phyloP scores from a whole-genome alignment of 805 yeast genomes.

The Grigorovia humatica region DNA sequence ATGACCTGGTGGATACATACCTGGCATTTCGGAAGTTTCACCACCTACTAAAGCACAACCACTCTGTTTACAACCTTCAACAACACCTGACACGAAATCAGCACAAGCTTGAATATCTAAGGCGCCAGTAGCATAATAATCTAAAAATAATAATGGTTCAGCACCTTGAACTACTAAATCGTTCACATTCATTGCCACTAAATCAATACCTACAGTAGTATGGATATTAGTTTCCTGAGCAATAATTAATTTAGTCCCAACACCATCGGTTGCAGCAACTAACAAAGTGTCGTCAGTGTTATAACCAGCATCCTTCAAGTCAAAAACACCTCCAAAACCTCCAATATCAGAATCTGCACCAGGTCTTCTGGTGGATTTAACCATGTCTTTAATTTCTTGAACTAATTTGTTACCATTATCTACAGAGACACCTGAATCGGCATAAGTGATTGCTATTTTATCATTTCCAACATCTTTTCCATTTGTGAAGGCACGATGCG shows the following conservation, averaged over 20 bases:
- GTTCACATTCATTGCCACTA: slow-evolving; percentile 98
- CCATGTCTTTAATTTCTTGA: slow-evolving; percentile 80
- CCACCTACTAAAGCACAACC: slow-evolving; percentile 99
- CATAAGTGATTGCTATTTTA: slow-evolving; percentile 57
- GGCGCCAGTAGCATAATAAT: slow-evolving; percentile 92
- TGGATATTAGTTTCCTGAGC: slow-evolving; percentile 86
- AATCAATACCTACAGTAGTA: slow-evolving; percentile 96
- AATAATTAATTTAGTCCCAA: slow-evolving; percentile 90
- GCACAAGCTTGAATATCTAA: slow-evolving; percentile 77
- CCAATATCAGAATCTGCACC: slow-evolving; percentile 98
- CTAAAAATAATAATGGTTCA: slow-evolving; percentile 89
- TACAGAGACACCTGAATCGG: slow-evolving; percentile 93
- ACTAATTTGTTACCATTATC: slow-evolving; percentile 90
- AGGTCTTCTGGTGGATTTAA: slow-evolving; percentile 82
- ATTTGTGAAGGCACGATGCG: slow-evolving; percentile 85
- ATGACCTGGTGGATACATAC: slow-evolving; percentile 90
- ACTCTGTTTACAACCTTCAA: slow-evolving; percentile 87
- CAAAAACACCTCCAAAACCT: slow-evolving; percentile 97
- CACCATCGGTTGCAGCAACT: slow-evolving; percentile 98
- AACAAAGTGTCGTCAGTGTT: slow-evolving; percentile 61
- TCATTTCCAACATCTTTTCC: slow-evolving; percentile 13
- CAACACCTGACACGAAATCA: slow-evolving; percentile 88
- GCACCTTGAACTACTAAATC: slow-evolving; percentile 98
- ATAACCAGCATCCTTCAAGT: slow-evolving; percentile 80
- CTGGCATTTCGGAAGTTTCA: slow-evolving; percentile 99